Evolutionary conservation across 345 rosid species (phyloP), one percentile per base, ranked within the genome.

Genomic region (Bretschneidera sinensis): DNA sequence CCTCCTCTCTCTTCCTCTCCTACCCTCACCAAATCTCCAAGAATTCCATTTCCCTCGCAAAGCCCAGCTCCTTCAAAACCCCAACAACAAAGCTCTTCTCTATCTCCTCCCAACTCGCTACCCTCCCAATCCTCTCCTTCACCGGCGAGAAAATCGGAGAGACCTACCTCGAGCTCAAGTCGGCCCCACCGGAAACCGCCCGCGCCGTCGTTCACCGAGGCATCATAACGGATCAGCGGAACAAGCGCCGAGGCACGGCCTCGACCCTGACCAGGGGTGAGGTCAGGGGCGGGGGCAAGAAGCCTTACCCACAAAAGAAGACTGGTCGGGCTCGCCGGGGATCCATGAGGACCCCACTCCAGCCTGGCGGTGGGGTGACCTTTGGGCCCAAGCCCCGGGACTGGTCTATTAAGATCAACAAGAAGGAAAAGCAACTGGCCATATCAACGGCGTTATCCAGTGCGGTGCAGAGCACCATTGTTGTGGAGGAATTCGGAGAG

Each of bases 301-400:
- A 94, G 13, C 97, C 97, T n/a, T n/a, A n/a, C n/a, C n/a, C n/a
- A n/a, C n/a, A n/a, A n/a, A n/a, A n/a, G n/a, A n/a, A n/a, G n/a
- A n/a, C n/a, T n/a, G n/a, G n/a, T n/a, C n/a, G n/a, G n/a, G 99
- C 99, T 21, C 83, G 97, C 9, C 80, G 81, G 0, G 99, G 97
- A 0, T 87, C 96, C 9, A 69, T 23, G 57, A 73, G 92, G 18
- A 84, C 83, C 7, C 99, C 99, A 19, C 85, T 94, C 54, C 81
- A 86, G 6, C 97, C 92, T 1, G 97, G 97, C 0, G 97, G 96
- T 9, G 97, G 99, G 0, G 99, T 90, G 24, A 59, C 86, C 3
- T 94, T 90, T 51, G 95, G 97, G 25, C 99, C 97, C 3, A 90
- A 69, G 67, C 97, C 96, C 0, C 75, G 76, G 51, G 97, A 89